Conservation (phyloP, 176 grass and related monocot species). For the Triticum turgidum region DNA sequence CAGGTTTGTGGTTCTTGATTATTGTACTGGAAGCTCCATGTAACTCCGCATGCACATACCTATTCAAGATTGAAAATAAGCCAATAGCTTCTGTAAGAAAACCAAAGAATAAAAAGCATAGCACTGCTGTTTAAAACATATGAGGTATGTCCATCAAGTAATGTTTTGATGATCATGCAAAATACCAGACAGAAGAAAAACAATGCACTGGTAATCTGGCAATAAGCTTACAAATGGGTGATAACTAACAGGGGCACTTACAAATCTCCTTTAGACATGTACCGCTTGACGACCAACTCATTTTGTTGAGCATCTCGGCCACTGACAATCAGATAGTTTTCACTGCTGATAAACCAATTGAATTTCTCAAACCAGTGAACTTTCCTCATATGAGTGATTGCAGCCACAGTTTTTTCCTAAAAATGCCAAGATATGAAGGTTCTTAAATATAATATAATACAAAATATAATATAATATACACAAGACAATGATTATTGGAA, state of each 20-base stretch:
- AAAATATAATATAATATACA: background rate
- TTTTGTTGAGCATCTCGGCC: slow-evolving; percentile 97
- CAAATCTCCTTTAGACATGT: slow-evolving; percentile 99
- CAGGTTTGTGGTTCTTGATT: slow-evolving; percentile 90
- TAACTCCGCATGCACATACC: slow-evolving; percentile 92
- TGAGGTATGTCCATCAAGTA: background rate
- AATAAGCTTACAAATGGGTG: slow-evolving; percentile 21
- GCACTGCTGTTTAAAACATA: background rate
- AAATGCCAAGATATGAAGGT: slow-evolving; percentile 31
- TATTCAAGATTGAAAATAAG: slow-evolving; percentile 35
- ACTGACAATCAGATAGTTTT: slow-evolving; percentile 96
- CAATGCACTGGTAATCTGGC: background rate
- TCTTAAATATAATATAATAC: background rate
- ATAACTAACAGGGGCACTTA: slow-evolving; percentile 39
- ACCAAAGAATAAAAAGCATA: slow-evolving; percentile 12
- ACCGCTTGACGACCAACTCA: slow-evolving; percentile 91
- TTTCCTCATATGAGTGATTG: slow-evolving; percentile 97
- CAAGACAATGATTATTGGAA: background rate
- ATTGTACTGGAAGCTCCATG: slow-evolving; percentile 98
- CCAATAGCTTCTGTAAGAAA: slow-evolving; percentile 22
- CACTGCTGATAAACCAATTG: slow-evolving; percentile 99
- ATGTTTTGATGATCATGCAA: background rate
- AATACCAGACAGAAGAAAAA: background rate
- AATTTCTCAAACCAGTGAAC: slow-evolving; percentile 99
- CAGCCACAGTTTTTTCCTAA: slow-evolving; percentile 94